These are phyloP conservation scores for Luzula sylvatica DNA, from an alignment of 176 grass and related monocot species.

Conservation along the genomic window DNA sequence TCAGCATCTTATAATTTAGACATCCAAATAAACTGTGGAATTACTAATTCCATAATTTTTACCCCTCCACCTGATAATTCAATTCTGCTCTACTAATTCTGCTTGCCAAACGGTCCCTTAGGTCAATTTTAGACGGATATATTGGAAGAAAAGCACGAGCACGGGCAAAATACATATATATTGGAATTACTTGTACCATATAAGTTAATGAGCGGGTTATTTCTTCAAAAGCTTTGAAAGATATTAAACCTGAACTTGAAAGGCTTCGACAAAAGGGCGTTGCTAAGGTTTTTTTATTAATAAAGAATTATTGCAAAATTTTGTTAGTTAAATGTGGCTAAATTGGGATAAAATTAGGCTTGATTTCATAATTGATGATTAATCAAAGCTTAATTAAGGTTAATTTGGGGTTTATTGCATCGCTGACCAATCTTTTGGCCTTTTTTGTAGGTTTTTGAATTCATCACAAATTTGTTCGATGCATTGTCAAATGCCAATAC, in stretches of 20 bases:
- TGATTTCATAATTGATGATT: background rate
- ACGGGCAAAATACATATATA: too few relatives aligned
- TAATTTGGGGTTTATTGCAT: background rate
- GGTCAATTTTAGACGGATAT: too few relatives aligned
- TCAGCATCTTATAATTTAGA: too few relatives aligned
- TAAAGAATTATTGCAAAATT: too few relatives aligned
- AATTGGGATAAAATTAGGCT: background rate
- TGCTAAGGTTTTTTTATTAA: conserved; percentile 37
- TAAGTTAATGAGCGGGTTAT: conserved; percentile 67
- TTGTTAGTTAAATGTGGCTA: too few relatives aligned
- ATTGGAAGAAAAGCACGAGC: too few relatives aligned
- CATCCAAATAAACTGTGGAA: too few relatives aligned
- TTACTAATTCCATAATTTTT: too few relatives aligned
- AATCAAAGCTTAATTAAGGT: background rate
- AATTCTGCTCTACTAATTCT: too few relatives aligned
- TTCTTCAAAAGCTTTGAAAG: conserved; percentile 64
- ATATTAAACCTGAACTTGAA: conserved; percentile 66
- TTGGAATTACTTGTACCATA: conserved; percentile 56
- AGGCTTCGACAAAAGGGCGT: conserved; percentile 53
- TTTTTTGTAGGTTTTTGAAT: conserved; percentile 47
- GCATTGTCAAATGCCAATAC: conserved; percentile 73
- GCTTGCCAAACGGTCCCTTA: too few relatives aligned
- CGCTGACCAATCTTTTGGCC: background rate
- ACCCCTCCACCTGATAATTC: too few relatives aligned
- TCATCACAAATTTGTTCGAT: conserved; percentile 54